phyloP scores from a whole-genome alignment of 495 filamentous ascomycete genomes.

The Penicillium cataractarum region DNA sequence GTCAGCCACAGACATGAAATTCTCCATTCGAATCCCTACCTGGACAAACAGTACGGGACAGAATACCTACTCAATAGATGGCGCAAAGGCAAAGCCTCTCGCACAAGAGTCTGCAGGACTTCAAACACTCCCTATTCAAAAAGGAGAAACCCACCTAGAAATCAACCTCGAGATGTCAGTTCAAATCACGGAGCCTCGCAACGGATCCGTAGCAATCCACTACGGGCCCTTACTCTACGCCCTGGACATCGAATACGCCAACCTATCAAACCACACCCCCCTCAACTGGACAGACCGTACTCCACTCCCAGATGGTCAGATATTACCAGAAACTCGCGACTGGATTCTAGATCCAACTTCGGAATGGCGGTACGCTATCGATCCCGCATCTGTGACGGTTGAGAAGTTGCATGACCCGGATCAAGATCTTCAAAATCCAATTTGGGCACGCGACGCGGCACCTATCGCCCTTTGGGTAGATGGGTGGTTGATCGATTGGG shows the following conservation, averaged over 20 bases:
- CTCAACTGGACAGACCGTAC: slow-evolving; percentile 20
- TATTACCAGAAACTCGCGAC: slow-evolving; percentile 16
- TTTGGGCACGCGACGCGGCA: slow-evolving; percentile 53
- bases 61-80: slow-evolving; percentile 7
- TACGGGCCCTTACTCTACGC: neutral
- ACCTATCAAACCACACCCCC: slow-evolving; percentile 16
- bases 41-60: slow-evolving; percentile 44
- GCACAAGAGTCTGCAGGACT: slow-evolving; percentile 19
- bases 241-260: neutral
- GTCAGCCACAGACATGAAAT: slow-evolving; percentile 41
- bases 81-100: slow-evolving; percentile 2
- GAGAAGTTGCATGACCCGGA: slow-evolving; percentile 16
- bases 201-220: neutral
- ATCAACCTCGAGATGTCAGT: neutral
- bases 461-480: slow-evolving; percentile 50
- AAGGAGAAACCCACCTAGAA: neutral
- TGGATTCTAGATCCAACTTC: slow-evolving; percentile 13
- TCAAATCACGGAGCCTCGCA: neutral
- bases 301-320: slow-evolving; percentile 14
- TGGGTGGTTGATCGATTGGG: slow-evolving; percentile 61
- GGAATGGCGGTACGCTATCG: slow-evolving; percentile 30
- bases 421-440: slow-evolving; percentile 42
- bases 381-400: slow-evolving; percentile 21
- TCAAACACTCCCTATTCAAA: slow-evolving; percentile 7
- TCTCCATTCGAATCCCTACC: slow-evolving; percentile 53